phyloP scores from a whole-genome alignment of 768 basidiomycete species.

The Dictyophora rubrovolvata region DNA sequence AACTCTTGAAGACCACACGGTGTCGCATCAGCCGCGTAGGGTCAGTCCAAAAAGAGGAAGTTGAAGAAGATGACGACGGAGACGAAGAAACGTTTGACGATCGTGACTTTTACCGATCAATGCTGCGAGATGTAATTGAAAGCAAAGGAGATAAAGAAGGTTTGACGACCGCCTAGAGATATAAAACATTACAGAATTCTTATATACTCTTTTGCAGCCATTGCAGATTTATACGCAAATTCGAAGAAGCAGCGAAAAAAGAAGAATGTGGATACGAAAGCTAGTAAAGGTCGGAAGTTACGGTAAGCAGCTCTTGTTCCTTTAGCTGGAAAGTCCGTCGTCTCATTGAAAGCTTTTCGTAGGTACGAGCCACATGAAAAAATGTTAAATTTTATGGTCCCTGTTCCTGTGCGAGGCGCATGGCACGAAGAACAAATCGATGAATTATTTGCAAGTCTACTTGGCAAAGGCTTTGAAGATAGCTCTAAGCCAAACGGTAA shows the following conservation, averaged over 20 bases:
- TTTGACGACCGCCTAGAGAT: constrained; percentile 25
- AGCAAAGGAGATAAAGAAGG: constrained; percentile 33
- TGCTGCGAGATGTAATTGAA: constrained; percentile 88
- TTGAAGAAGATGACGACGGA: constrained; percentile 25
- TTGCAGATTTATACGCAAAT: constrained; percentile 27
- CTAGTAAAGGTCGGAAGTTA: constrained; percentile 90
- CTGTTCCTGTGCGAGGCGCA: constrained; percentile 50
- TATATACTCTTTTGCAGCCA: neutral
- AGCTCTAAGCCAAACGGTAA: constrained; percentile 18
- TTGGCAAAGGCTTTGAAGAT: constrained; percentile 53
- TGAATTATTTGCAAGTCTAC: constrained; percentile 80
- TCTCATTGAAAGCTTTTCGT: constrained; percentile 3
- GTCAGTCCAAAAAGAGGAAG: constrained; percentile 19
- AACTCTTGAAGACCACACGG: constrained; percentile 55
- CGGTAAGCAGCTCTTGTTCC: constrained; percentile 36
- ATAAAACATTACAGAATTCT: neutral
- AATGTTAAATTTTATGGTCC: constrained; percentile 94
- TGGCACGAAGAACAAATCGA: constrained; percentile 98
- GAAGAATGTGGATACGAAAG: constrained; percentile 78
- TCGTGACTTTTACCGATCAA: constrained; percentile 86
- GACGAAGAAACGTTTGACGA: constrained; percentile 65
- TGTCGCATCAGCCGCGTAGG: constrained; percentile 34
- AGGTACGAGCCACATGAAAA: constrained; percentile 95
- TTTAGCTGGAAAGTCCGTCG: neutral
- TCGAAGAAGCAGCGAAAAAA: constrained; percentile 70